phyloP scores from a whole-genome alignment of 768 basidiomycete genomes.

The Pisolithus orientalis region DNA sequence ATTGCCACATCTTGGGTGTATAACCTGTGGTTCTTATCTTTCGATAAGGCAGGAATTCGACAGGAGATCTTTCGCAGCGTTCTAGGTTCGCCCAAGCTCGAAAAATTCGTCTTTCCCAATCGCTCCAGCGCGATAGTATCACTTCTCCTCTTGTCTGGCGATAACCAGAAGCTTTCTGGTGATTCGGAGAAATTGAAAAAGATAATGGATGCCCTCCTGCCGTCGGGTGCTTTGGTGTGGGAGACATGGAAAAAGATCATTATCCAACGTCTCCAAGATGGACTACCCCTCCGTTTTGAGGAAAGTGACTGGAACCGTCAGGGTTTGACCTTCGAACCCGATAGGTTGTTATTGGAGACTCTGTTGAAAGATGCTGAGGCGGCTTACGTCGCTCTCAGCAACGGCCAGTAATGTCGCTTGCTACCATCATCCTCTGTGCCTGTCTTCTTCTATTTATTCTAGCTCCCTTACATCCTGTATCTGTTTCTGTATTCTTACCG shows the following conservation, averaged over 20 bases:
- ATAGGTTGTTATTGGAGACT: neutral
- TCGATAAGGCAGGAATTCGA: slow-evolving; percentile 25
- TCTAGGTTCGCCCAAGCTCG: slow-evolving; percentile 1
- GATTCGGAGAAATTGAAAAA: neutral
- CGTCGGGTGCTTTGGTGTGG: no score
- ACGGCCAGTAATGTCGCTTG: no score
- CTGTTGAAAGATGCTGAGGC: neutral
- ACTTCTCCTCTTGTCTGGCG: slow-evolving; percentile 3
- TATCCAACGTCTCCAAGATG: neutral
- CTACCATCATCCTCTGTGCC: no score
- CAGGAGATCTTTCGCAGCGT: neutral
- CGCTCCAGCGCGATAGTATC: slow-evolving; percentile 7
- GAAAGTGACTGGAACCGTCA: no score
- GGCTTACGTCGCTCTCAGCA: no score
- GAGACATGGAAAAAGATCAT: no score
- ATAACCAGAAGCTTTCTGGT: neutral
- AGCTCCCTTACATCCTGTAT: no score
- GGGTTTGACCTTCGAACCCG: neutral
- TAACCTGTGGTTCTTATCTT: slow-evolving; percentile 22
- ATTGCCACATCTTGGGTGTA: slow-evolving; percentile 23
- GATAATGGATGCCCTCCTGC: no score
- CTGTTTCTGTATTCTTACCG: no score
- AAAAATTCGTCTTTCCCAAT: slow-evolving; percentile 6
- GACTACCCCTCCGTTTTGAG: neutral
- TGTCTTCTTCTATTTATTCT: no score